phyloP scores from a whole-genome alignment of 2,329 filamentous ascomycete species.

The Colletotrichum gloeosporioides region DNA sequence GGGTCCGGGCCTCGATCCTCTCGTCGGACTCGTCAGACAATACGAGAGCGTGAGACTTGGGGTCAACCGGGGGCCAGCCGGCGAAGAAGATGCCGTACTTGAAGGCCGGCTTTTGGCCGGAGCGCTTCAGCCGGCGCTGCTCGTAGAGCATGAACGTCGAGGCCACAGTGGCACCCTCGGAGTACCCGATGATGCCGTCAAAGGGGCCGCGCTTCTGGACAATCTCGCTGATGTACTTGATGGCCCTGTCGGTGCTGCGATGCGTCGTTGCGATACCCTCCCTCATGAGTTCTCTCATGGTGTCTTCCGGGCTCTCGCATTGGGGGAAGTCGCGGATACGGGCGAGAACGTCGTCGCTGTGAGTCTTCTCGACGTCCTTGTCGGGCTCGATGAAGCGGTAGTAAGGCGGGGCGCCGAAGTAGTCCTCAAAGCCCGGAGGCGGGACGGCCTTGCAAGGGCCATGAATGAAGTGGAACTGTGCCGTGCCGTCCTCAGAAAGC shows the following conservation, averaged over 20 bases:
- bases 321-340: conserved; percentile 61
- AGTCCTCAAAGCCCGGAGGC: conserved; percentile 60
- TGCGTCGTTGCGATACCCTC: conserved; percentile 43
- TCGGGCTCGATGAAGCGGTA: conserved; percentile 61
- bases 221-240: conserved; percentile 47
- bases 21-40: conserved; percentile 54
- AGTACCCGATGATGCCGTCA: conserved; percentile 65
- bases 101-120: conserved; percentile 37
- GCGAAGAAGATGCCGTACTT: conserved; percentile 58
- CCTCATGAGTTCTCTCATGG: conserved; percentile 55
- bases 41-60: conserved; percentile 46
- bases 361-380: conserved; percentile 45
- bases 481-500: conserved; percentile 48
- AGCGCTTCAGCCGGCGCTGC: conserved; percentile 34
- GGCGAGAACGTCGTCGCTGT: conserved; percentile 51
- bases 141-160: conserved; percentile 59
- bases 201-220: conserved; percentile 52
- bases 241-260: conserved; percentile 43
- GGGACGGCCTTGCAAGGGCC: conserved; percentile 55
- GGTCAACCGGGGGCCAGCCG: conserved; percentile 58
- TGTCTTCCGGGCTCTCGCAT: conserved; percentile 58
- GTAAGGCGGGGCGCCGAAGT: conserved; percentile 61
- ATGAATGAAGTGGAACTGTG: conserved; percentile 57
- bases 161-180: conserved; percentile 63
- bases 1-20: conserved; percentile 56